phyloP scores from a whole-genome alignment of 1,284 basidiomycete species.

The Austroboletus rostrupii region DNA sequence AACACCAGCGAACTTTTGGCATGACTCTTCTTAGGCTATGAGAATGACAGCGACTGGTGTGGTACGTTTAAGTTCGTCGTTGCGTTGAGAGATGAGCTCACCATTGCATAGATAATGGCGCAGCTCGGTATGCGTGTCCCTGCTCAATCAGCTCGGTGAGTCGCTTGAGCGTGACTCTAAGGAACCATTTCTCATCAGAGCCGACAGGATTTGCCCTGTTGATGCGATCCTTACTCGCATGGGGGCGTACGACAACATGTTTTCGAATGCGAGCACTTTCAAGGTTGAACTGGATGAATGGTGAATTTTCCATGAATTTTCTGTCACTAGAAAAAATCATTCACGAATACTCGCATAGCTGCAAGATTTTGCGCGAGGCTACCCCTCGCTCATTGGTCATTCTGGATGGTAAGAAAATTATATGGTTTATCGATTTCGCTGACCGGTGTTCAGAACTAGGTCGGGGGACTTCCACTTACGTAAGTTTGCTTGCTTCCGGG shows the following conservation, averaged over 20 bases:
- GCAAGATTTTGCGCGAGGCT: constrained; percentile 87
- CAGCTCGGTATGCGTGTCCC: constrained; percentile 98
- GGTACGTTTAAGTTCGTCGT: constrained; percentile 36
- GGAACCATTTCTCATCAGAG: background rate
- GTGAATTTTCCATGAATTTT: constrained; percentile 36
- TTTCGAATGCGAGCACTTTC: constrained; percentile 91
- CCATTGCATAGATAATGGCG: constrained; percentile 81
- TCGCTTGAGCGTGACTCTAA: constrained; percentile 2
- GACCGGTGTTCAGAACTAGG: constrained; percentile 66
- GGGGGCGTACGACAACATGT: constrained; percentile 99
- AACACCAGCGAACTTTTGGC: background rate
- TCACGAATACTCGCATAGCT: constrained; percentile 42
- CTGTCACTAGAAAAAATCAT: background rate
- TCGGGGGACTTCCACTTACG: constrained; percentile 81
- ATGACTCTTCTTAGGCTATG: constrained; percentile 54
- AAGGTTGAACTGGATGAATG: constrained; percentile 96
- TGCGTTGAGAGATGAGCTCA: constrained; percentile 2
- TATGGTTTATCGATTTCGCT: constrained; percentile 2
- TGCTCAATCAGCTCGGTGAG: constrained; percentile 73
- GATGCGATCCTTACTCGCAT: constrained; percentile 96
- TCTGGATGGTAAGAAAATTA: constrained; percentile 70
- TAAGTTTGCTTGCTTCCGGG: constrained; percentile 36
- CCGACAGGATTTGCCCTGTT: constrained; percentile 74
- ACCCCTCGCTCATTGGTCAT: constrained; percentile 92
- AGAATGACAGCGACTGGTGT: constrained; percentile 96